Percentiles rank a stretch among this genome's conserved stretches.
Evolutionary conservation across 768 basidiomycete species (phyloP).

Genomic region (Xerocomus potaroensis): DNA sequence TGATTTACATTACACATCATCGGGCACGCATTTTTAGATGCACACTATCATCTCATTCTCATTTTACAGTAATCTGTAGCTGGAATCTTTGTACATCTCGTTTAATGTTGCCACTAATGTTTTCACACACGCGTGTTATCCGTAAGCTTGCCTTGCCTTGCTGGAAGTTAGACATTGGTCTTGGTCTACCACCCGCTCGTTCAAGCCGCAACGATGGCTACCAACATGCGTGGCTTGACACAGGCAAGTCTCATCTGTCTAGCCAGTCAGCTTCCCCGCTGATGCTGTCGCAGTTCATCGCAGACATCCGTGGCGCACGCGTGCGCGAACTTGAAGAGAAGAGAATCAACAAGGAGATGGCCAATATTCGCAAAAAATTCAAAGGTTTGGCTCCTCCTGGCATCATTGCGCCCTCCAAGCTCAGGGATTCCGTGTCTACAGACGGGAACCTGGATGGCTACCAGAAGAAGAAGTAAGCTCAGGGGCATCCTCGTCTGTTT

Average conservation of each 20-base stretch:
- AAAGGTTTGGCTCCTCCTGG: conserved; percentile 56
- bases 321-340: conserved; percentile 98
- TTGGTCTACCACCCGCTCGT: no score
- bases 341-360: conserved; percentile 99
- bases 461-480: conserved; percentile 86
- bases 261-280: conserved; percentile 2
- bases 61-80: no score
- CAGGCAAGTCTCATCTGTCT: conserved; percentile 51
- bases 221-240: conserved; percentile 87
- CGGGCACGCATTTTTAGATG: no score
- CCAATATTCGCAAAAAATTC: conserved; percentile 98
- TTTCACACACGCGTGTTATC: no score
- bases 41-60: no score
- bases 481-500: conserved; percentile 7
- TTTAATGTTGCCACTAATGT: no score
- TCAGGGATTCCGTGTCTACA: conserved; percentile 27
- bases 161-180: no score
- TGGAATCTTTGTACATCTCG: no score
- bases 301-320: conserved; percentile 94
- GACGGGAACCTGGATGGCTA: conserved; percentile 86
- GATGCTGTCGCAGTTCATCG: conserved; percentile 75
- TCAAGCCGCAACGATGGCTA: conserved; percentile 67
- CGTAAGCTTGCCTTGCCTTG: no score
- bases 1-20: conserved; percentile 10
- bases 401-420: background rate